Base-by-base conservation (phyloP, 1,284 basidiomycete genomes). In the Takashimella koratensis region DNA sequence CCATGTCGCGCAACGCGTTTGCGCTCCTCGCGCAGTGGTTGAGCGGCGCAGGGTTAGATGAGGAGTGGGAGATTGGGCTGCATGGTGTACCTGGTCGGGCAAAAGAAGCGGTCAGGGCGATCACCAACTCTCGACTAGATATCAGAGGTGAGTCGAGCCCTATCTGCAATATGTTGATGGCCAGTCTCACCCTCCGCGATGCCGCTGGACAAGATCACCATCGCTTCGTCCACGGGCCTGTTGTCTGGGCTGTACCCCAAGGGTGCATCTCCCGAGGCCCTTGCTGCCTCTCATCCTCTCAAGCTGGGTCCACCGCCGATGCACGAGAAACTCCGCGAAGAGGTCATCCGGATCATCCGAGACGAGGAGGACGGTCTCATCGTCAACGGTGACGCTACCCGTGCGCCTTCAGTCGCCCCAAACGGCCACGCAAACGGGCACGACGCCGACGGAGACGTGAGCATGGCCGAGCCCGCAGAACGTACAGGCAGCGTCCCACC, bases 1-100 rank as follows among this genome's bases (percentile, higher is more conserved):
- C 86, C 39, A 89, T 98, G 84, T 92, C 89, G 58, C 84, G 90
- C 43, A 94, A 92, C 43, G 89, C 93, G 1, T 95, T 97, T 70
- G 84, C 87, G 40, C 83, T 99, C 5, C 80, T 99, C 10, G 82
- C 98, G 6, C 94, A 94, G 36, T 99, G 96, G 96, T 78, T 99
- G 51, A 96, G 91, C 25, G 90, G 94, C 66, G 85, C 86, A 1
- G 78, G 86, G 24, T 87, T 93, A 25, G 82, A 84, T 54, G 87
- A 89, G 8, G 85, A 87, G 47, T 88, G 91, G 19, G 89, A 90
- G 51, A 64, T 76, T 62, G 81, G 86, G 22, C 86, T 90, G 5
- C 90, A 92, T 62, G 84, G 82, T 58, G 84, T 62, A 27, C 65
- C 74, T 16, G 73, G 71, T 26, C 77, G 89, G 65, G 82, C 89